Conservation (phyloP, 2,329 filamentous ascomycete species). For the Onygena corvina region DNA sequence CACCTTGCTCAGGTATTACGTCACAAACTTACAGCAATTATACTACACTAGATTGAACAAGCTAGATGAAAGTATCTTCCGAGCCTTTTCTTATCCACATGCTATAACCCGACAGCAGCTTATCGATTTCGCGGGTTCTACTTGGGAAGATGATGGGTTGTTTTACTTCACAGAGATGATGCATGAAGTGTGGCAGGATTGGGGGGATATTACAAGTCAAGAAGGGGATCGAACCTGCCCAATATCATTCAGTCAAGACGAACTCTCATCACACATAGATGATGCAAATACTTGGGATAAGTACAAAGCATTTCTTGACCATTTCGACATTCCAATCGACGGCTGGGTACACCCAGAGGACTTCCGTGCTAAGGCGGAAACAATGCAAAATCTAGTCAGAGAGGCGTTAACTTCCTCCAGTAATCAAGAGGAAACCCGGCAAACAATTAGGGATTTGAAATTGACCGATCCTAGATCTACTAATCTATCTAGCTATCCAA, state of each 20-base stretch:
- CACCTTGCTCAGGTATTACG: constrained; percentile 14
- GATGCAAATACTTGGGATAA: constrained; percentile 16
- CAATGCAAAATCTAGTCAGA: constrained; percentile 15
- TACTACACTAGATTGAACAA: constrained; percentile 12
- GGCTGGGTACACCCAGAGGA: constrained; percentile 18
- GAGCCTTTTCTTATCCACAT: constrained; percentile 14
- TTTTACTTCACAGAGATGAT: constrained; percentile 17
- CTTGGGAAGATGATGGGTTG: constrained; percentile 17
- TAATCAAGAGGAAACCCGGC: constrained; percentile 14
- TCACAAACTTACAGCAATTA: constrained; percentile 15
- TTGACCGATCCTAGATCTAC: constrained; percentile 12
- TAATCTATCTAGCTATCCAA: too few species aligned
- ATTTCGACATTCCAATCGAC: constrained; percentile 16
- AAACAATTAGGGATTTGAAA: constrained; percentile 17
- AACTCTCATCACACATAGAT: constrained; percentile 15
- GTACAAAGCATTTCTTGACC: constrained; percentile 13
- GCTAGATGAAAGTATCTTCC: constrained; percentile 13
- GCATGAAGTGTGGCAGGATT: constrained; percentile 15
- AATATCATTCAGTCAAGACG: constrained; percentile 14
- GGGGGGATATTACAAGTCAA: constrained; percentile 15
- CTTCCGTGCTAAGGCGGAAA: constrained; percentile 15
- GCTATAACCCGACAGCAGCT: constrained; percentile 16
- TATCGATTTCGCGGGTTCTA: constrained; percentile 16
- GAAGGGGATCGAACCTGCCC: constrained; percentile 12
- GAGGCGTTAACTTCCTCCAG: constrained; percentile 13